Base-by-base conservation (phyloP, 2,329 filamentous ascomycete genomes). In the Curvularia verruculosa region DNA sequence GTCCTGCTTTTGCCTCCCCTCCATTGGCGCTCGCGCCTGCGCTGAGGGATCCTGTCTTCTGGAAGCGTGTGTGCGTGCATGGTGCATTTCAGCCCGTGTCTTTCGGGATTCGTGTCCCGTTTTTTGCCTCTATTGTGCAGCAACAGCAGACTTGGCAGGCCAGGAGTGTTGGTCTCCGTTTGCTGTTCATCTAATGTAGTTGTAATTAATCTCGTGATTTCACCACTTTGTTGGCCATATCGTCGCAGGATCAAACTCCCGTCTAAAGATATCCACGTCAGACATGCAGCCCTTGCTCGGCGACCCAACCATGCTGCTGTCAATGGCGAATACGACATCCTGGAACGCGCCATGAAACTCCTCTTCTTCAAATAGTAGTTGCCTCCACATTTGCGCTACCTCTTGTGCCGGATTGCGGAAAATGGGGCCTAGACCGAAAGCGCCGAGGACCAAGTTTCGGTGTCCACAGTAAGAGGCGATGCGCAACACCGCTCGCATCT, bases 401-500 rank as follows among this genome's bases (percentile, higher is more conserved):
- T 79, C 76, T 12, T 64, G 64, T 15, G 74, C 71, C n/a, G 79
- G 79, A 54, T 81, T 81, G 43, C 77, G 73, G 65, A 80, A 81
- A 23, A 78, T 75, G 3, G 77, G 78, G 1, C 79, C 79, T 19
- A 79, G 72, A 5, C 79, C 79, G 60, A 80, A 81, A 10, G 77
- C 75, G 26, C 78, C 78, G 44, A 80, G 63, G 58, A 78, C 79
- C 29, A 81, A 63, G 56, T 76, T 77, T 41, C 63, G 64, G 63
- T 77, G 72, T 21, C 74, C 72, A 52, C 73, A 77, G 39, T 75
- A 74, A 12, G 71, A 84, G 61, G 89, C 90, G 60, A 92, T 90
- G 45, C 87, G 83, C 18, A 92, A 83, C 2, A 89, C 87, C 1
- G 86, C 85, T 21, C 86, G 85, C 74, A 92, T 87, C 76, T 92